Evolutionary conservation across 2,329 filamentous ascomycete genomes (phyloP).

Genomic region (Cladobotryum mycophilum): DNA sequence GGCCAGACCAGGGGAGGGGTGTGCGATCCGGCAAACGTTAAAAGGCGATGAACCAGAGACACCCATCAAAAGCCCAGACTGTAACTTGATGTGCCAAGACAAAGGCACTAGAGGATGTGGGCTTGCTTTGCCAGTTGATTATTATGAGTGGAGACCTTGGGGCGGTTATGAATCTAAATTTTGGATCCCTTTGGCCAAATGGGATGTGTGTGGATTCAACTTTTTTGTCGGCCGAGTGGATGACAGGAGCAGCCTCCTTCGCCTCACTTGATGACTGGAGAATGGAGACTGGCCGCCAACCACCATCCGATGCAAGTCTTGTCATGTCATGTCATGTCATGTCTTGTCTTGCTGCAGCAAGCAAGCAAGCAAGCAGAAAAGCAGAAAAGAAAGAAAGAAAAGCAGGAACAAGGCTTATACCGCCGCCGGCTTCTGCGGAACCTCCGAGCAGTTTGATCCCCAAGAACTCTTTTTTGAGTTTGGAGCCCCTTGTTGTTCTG

Average conservation of each 20-base stretch:
- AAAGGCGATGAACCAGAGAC: neutral
- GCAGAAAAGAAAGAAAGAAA: neutral
- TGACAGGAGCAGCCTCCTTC: neutral
- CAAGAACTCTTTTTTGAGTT: neutral
- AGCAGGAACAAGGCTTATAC: slow-evolving; percentile 3
- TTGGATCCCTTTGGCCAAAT: neutral
- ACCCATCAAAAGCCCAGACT: neutral
- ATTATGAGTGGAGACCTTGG: neutral
- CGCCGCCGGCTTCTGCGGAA: neutral
- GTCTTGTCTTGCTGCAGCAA: no score
- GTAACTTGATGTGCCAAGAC: slow-evolving; percentile 3
- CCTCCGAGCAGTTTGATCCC: neutral
- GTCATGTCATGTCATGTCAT: no score
- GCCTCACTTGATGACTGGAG: slow-evolving; percentile 5
- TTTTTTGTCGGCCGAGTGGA: slow-evolving; percentile 7
- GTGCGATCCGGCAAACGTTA: neutral
- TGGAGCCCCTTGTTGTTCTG: neutral
- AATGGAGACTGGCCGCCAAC: no score
- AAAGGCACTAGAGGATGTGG: neutral
- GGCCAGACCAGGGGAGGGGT: neutral
- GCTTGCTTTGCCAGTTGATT: no score
- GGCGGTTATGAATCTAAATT: slow-evolving; percentile 3
- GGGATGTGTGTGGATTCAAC: neutral
- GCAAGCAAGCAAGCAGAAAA: no score
- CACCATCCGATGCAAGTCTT: no score